phyloP scores from a whole-genome alignment of 257 asterid species.

The Solanum infundibuliforme region DNA sequence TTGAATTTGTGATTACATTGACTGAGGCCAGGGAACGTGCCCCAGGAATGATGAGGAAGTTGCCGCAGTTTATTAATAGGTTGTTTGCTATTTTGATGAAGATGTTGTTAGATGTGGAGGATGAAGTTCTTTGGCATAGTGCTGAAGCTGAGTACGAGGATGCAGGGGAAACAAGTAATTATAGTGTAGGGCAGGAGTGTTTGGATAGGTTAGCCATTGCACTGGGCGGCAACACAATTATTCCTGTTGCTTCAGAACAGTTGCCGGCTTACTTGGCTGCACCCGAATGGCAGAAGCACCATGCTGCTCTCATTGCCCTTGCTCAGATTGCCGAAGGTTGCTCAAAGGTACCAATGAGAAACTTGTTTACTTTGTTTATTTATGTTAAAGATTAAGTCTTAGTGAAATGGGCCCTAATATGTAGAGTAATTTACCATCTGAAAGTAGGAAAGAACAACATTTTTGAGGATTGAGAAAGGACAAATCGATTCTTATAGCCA shows the following conservation, averaged over 20 bases:
- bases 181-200: conserved; percentile 93
- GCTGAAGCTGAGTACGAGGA: conserved; percentile 86
- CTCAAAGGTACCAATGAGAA: conserved; percentile 49
- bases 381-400: neutral
- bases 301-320: conserved; percentile 87
- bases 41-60: conserved; percentile 99
- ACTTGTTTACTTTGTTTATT: neutral
- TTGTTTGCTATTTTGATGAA: conserved; percentile 72
- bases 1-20: conserved; percentile 87
- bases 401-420: neutral
- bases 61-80: conserved; percentile 83
- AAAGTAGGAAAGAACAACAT: neutral
- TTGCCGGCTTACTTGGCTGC: conserved; percentile 66
- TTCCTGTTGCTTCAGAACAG: conserved; percentile 93
- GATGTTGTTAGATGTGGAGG: conserved; percentile 84
- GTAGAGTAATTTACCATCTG: neutral
- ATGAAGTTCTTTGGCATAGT: conserved; percentile 85
- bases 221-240: conserved; percentile 84
- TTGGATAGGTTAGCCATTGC: conserved; percentile 84
- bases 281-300: conserved; percentile 93
- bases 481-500: neutral
- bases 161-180: conserved; percentile 92
- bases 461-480: neutral
- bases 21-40: conserved; percentile 97
- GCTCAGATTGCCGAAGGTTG: conserved; percentile 99